These are phyloP conservation scores for Berberis vulgaris DNA, from an alignment of 164 flowering plant species.

Conservation along the genomic window DNA sequence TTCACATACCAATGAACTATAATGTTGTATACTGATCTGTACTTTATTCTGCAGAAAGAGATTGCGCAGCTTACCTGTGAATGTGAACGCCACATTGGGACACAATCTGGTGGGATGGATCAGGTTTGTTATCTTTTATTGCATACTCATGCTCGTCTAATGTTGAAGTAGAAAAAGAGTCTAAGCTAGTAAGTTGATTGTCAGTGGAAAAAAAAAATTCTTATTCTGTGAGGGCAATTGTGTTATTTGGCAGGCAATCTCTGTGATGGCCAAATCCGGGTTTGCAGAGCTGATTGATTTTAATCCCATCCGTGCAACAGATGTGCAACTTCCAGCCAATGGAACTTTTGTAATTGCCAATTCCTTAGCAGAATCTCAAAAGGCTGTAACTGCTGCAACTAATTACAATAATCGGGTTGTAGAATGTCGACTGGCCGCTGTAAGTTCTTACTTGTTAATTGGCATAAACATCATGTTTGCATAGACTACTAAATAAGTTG, in stretches of 20 bases:
- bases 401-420: conserved; percentile 96
- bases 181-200: too few relatives aligned
- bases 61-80: conserved; percentile 94
- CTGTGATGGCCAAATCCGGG: conserved; percentile 91
- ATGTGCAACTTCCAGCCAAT: conserved; percentile 90
- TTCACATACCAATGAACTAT: not conserved
- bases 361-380: conserved; percentile 93
- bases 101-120: conserved; percentile 99
- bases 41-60: conserved; percentile 56
- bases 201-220: too few relatives aligned
- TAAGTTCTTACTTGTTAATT: not conserved
- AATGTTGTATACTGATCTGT: not conserved
- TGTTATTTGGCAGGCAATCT: conserved; percentile 58
- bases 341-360: conserved; percentile 91
- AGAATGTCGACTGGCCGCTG: conserved; percentile 91
- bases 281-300: conserved; percentile 96
- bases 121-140: conserved; percentile 43
- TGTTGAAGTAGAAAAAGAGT: too few relatives aligned
- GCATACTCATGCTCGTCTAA: not conserved
- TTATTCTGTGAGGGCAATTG: not conserved
- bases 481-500: too few relatives aligned
- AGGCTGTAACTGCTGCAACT: conserved; percentile 96
- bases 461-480: not conserved
- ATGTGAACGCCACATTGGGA: conserved; percentile 94
- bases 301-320: conserved; percentile 93